Conservation (phyloP, 2,329 filamentous ascomycete genomes). For the Xylariaceae sp. region DNA sequence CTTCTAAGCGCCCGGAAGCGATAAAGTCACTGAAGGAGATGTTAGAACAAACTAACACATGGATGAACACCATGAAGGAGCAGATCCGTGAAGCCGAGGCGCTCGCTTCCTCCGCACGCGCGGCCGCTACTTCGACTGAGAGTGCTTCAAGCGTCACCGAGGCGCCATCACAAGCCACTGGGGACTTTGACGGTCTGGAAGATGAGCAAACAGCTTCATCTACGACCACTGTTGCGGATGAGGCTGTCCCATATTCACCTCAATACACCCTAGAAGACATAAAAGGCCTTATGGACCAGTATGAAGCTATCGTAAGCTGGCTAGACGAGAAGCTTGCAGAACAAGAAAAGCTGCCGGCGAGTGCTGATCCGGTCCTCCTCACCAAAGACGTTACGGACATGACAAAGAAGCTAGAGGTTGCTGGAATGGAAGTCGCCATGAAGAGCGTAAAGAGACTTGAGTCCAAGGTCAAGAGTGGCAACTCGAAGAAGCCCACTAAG, state of each 20-base stretch:
- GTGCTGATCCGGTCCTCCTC: slow-evolving; percentile 70
- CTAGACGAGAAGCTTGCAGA: slow-evolving; percentile 63
- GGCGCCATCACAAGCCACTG: slow-evolving; percentile 41
- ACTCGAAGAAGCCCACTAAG: slow-evolving; percentile 40
- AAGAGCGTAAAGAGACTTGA: slow-evolving; percentile 58
- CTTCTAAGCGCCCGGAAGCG: slow-evolving; percentile 62
- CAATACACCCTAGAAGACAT: slow-evolving; percentile 72
- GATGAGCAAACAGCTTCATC: slow-evolving; percentile 51
- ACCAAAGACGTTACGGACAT: slow-evolving; percentile 66
- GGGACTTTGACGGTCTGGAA: slow-evolving; percentile 69
- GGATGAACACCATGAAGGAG: slow-evolving; percentile 63
- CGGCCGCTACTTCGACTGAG: slow-evolving; percentile 41
- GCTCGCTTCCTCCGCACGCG: slow-evolving; percentile 50
- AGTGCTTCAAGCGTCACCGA: slow-evolving; percentile 41
- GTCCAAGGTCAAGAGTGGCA: slow-evolving; percentile 39
- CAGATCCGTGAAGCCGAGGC: slow-evolving; percentile 65
- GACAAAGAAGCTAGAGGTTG: slow-evolving; percentile 65
- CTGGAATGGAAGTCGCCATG: slow-evolving; percentile 63
- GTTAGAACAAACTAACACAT: slow-evolving; percentile 65
- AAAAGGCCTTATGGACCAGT: slow-evolving; percentile 55
- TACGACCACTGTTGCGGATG: slow-evolving; percentile 42
- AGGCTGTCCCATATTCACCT: slow-evolving; percentile 53
- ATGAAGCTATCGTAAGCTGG: slow-evolving; percentile 64
- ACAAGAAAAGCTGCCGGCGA: slow-evolving; percentile 64
- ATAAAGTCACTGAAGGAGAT: slow-evolving; percentile 62